phyloP scores from a whole-genome alignment of 2,329 filamentous ascomycete species.

The Helotiales sp. region DNA sequence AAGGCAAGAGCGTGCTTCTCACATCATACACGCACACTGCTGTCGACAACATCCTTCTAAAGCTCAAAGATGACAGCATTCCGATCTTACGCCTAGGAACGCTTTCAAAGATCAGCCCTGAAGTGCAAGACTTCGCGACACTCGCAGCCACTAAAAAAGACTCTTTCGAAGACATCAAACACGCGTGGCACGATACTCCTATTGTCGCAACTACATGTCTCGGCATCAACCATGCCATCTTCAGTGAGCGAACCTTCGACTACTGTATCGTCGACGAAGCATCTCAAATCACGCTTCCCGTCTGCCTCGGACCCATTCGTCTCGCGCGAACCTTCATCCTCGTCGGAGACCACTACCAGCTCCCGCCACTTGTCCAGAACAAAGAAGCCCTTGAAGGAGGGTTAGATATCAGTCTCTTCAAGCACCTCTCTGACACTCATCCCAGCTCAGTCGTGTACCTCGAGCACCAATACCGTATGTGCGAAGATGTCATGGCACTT shows the following conservation, averaged over 20 bases:
- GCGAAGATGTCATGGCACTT: conserved; percentile 91
- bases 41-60: conserved; percentile 96
- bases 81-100: conserved; percentile 84
- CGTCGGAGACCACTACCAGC: conserved; percentile 94
- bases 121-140: conserved; percentile 82
- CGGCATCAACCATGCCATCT: conserved; percentile 85
- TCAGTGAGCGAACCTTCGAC: conserved; percentile 87
- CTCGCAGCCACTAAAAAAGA: conserved; percentile 73
- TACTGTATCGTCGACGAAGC: conserved; percentile 99
- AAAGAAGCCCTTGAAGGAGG: conserved; percentile 83
- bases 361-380: conserved; percentile 92
- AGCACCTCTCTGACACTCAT: conserved; percentile 84
- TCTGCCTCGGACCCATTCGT: conserved; percentile 90
- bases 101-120: conserved; percentile 80
- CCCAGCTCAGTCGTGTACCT: conserved; percentile 86
- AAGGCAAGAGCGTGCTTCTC: conserved; percentile 88
- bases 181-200: conserved; percentile 80
- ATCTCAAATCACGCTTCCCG: conserved; percentile 93
- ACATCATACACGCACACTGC: conserved; percentile 97
- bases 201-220: conserved; percentile 95
- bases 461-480: conserved; percentile 98
- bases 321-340: conserved; percentile 92
- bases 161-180: conserved; percentile 79
- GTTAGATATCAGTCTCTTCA: conserved; percentile 91
- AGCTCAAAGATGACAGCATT: conserved; percentile 77